Percentiles rank a stretch among this genome's conserved stretches.
phyloP scores from a whole-genome alignment of 768 basidiomycete genomes.

The Ramaria sp. region DNA sequence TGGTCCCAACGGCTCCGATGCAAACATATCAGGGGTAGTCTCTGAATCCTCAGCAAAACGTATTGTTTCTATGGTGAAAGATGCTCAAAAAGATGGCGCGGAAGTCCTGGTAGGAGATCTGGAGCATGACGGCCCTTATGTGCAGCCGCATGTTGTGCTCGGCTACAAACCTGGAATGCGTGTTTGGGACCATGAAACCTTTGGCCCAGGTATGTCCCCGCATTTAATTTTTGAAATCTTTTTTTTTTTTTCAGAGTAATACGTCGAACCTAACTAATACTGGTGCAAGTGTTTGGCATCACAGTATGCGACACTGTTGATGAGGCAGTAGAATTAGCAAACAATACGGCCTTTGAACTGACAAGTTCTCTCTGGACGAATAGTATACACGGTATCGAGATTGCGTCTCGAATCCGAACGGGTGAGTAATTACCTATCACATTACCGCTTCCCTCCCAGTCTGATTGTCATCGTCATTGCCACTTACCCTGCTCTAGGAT shows the following conservation, averaged over 20 bases:
- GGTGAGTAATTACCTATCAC: slow-evolving; percentile 19
- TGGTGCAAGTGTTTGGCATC: slow-evolving; percentile 30
- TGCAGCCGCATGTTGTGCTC: slow-evolving; percentile 42
- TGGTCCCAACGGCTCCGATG: slow-evolving; percentile 26
- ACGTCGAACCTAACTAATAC: neutral
- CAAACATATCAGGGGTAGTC: slow-evolving; percentile 31
- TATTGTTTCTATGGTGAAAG: slow-evolving; percentile 32
- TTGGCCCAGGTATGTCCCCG: slow-evolving; percentile 39
- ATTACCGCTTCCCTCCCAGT: no score
- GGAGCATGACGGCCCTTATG: slow-evolving; percentile 26
- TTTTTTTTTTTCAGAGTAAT: neutral
- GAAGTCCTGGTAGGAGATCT: slow-evolving; percentile 35
- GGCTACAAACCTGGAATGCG: slow-evolving; percentile 40
- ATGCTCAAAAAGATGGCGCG: slow-evolving; percentile 36
- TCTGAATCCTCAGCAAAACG: slow-evolving; percentile 34
- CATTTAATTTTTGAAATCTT: neutral
- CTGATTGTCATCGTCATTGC: neutral
- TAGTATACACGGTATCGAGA: slow-evolving; percentile 29
- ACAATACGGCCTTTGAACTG: slow-evolving; percentile 42
- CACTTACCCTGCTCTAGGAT: neutral
- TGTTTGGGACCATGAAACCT: slow-evolving; percentile 49
- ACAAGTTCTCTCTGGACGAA: slow-evolving; percentile 42
- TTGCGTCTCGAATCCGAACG: slow-evolving; percentile 38
- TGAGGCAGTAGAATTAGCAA: slow-evolving; percentile 47
- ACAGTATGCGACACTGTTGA: slow-evolving; percentile 36